phyloP scores from a whole-genome alignment of 1,139 yeast genomes.

The Torulaspora globosa region DNA sequence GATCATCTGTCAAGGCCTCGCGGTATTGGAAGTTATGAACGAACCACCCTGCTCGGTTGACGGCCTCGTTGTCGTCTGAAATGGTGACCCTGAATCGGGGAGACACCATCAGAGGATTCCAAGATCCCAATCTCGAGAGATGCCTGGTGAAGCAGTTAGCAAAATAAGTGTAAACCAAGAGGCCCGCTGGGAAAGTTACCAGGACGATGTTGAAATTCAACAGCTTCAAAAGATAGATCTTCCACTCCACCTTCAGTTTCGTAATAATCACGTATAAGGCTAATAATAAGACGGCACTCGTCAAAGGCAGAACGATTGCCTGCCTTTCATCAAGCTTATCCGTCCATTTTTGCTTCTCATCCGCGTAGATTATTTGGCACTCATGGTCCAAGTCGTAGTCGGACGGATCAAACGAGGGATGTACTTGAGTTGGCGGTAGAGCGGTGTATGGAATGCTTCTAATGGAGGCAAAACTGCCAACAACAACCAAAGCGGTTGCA shows the following conservation, averaged over 20 bases:
- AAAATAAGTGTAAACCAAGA: conserved; percentile 18
- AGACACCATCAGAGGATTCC: conserved; percentile 16
- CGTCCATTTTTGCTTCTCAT: conserved; percentile 10
- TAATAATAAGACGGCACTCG: conserved; percentile 17
- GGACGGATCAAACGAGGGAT: conserved; percentile 27
- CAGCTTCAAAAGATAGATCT: conserved; percentile 10
- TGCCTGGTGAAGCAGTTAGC: conserved; percentile 16
- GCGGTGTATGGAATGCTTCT: conserved; percentile 29
- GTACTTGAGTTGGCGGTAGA: conserved; percentile 27
- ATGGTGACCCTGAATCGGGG: conserved; percentile 26
- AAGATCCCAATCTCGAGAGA: conserved; percentile 12
- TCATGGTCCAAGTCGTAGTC: conserved; percentile 26
- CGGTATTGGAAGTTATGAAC: conserved; percentile 21
- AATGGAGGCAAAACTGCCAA: conserved; percentile 26
- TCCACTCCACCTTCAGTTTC: conserved; percentile 17
- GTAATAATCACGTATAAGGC: conserved; percentile 19
- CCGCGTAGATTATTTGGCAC: conserved; percentile 15
- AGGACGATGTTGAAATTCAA: conserved; percentile 16
- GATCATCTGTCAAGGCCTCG: conserved; percentile 15
- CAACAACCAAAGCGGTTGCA: conserved; percentile 14
- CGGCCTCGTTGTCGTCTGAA: conserved; percentile 23
- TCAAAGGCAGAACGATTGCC: conserved; percentile 22
- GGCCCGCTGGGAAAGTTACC: conserved; percentile 16
- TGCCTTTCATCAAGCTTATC: conserved; percentile 17
- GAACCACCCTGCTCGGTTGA: conserved; percentile 16